Evolutionary conservation across 2,329 filamentous ascomycete species (phyloP).

Genomic region (Pseudophaeomoniella oleicola): DNA sequence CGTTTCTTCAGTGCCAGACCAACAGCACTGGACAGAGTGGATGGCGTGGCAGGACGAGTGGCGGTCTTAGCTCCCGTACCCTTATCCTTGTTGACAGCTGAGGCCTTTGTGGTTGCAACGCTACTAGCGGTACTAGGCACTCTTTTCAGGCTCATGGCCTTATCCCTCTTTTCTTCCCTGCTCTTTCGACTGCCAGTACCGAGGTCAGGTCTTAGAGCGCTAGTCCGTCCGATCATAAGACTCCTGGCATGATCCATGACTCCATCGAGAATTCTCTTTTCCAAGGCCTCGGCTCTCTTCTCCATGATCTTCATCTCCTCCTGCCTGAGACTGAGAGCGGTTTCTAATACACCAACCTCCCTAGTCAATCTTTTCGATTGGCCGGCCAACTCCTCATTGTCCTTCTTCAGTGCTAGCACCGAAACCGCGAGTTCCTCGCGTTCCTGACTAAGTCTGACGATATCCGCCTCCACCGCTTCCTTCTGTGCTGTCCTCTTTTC

Average conservation of each 20-base stretch:
- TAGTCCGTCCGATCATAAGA: slow-evolving; percentile 60
- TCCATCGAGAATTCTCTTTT: slow-evolving; percentile 84
- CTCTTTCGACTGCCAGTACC: slow-evolving; percentile 8
- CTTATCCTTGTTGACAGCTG: neutral
- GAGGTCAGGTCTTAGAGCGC: slow-evolving; percentile 30
- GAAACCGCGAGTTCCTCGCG: slow-evolving; percentile 47
- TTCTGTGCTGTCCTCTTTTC: slow-evolving; percentile 59
- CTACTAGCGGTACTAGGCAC: slow-evolving; percentile 30
- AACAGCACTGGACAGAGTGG: slow-evolving; percentile 16
- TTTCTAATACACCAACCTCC: slow-evolving; percentile 83
- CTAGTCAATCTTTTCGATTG: slow-evolving; percentile 70
- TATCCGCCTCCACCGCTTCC: slow-evolving; percentile 42
- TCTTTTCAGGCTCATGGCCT: slow-evolving; percentile 38
- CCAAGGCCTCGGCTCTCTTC: slow-evolving; percentile 68
- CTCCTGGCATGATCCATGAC: slow-evolving; percentile 86
- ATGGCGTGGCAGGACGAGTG: too few species aligned
- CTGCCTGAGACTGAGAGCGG: slow-evolving; percentile 70
- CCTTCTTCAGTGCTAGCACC: slow-evolving; percentile 30
- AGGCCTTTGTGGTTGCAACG: slow-evolving; percentile 20
- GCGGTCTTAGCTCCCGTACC: too few species aligned
- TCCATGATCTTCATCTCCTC: slow-evolving; percentile 92
- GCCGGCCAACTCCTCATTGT: slow-evolving; percentile 53
- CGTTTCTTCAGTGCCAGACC: slow-evolving; percentile 37
- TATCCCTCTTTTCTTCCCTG: slow-evolving; percentile 13
- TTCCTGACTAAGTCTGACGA: slow-evolving; percentile 38